Evolutionary conservation across 2,329 filamentous ascomycete species (phyloP).

Genomic region (Paraconiothyrium brasiliense): DNA sequence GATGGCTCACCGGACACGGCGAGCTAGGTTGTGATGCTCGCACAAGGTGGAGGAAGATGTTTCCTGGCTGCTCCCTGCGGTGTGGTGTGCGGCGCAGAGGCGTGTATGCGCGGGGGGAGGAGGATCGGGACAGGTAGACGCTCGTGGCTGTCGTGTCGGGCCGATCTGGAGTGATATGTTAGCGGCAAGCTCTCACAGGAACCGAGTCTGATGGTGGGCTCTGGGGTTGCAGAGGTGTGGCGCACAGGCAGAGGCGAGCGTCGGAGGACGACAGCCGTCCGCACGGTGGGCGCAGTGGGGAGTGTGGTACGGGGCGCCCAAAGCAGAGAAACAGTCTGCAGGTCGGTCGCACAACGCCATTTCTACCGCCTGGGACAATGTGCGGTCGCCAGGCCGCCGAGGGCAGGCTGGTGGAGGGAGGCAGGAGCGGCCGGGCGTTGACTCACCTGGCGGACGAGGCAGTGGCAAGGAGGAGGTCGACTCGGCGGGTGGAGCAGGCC

Average conservation of each 20-base stretch:
- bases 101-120: conserved; percentile 30
- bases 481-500: conserved; percentile 22
- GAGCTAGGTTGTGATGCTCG: conserved; percentile 29
- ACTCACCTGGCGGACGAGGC: conserved; percentile 42
- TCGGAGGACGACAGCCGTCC: conserved; percentile 46
- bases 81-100: conserved; percentile 27
- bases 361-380: conserved; percentile 32
- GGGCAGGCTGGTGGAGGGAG: conserved; percentile 17
- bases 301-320: conserved; percentile 40
- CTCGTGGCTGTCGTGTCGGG: conserved; percentile 40
- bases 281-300: conserved; percentile 40
- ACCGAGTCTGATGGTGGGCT: conserved; percentile 36
- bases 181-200: conserved; percentile 36
- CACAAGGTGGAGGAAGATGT: conserved; percentile 20
- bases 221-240: conserved; percentile 48
- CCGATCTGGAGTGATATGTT: conserved; percentile 36
- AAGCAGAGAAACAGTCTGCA: conserved; percentile 43
- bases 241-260: conserved; percentile 47
- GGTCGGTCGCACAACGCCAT: conserved; percentile 39
- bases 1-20: conserved; percentile 38
- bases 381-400: conserved; percentile 29
- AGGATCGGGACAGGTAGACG: conserved; percentile 29
- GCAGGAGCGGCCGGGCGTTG: conserved; percentile 33
- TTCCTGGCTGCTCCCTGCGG: conserved; percentile 25
- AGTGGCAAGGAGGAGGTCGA: conserved; percentile 25